A percentile compares a stretch with the other conserved stretches of the same genome.
phyloP scores from a whole-genome alignment of 352 stramenopile species.

The Phytophthora citricola region DNA sequence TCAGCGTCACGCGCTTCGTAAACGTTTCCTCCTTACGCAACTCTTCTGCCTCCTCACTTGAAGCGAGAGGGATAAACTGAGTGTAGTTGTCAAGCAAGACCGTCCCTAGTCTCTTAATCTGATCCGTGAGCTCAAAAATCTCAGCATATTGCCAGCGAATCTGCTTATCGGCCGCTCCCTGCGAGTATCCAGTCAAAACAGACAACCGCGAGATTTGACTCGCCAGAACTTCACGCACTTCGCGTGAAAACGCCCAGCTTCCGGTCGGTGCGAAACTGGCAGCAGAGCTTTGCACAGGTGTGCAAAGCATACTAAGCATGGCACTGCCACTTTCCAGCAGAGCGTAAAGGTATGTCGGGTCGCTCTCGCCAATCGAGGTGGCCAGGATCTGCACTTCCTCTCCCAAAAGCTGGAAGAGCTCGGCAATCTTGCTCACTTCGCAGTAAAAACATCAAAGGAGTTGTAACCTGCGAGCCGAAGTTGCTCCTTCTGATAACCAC shows the following conservation, averaged over 20 bases:
- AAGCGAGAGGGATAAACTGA: constrained; percentile 49
- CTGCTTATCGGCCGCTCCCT: constrained; percentile 27
- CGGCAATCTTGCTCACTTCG: constrained; percentile 81
- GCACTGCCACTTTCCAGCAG: constrained; percentile 73
- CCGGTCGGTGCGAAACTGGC: constrained; percentile 46
- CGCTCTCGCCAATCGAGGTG: constrained; percentile 65
- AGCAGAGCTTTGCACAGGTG: constrained; percentile 40
- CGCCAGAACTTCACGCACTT: constrained; percentile 67
- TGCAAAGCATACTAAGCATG: constrained; percentile 72
- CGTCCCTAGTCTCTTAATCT: constrained; percentile 63
- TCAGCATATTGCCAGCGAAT: constrained; percentile 65
- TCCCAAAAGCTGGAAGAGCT: constrained; percentile 68
- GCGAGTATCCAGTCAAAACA: constrained; percentile 54
- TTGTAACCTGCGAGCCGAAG: constrained; percentile 85
- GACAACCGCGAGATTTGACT: constrained; percentile 73
- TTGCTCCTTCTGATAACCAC: constrained; percentile 81
- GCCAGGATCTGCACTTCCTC: constrained; percentile 62
- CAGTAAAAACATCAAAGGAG: constrained; percentile 89
- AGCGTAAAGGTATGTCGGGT: constrained; percentile 63
- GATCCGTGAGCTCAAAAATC: constrained; percentile 68
- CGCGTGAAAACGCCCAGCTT: constrained; percentile 68
- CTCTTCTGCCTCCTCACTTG: constrained; percentile 59
- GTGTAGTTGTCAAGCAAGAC: constrained; percentile 65
- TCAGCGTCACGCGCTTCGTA: constrained; percentile 67
- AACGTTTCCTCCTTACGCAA: constrained; percentile 65